phyloP scores from a whole-genome alignment of 192 early-diverging fungal species.

The Gamsiella multidivaricata region DNA sequence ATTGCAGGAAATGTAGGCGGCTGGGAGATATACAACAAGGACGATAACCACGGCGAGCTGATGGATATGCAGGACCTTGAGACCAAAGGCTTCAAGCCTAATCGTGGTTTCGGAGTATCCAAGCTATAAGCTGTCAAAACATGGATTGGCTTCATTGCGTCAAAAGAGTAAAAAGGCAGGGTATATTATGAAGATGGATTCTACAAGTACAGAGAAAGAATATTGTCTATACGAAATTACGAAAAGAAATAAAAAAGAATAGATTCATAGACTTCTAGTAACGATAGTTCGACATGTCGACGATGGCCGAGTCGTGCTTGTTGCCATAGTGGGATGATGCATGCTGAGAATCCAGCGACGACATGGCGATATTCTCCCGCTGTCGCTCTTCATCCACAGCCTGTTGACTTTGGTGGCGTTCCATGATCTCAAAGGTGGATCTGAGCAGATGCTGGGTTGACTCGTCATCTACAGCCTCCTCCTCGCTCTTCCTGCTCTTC shows the following conservation, averaged over 20 bases:
- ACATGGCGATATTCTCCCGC: conserved; percentile 16
- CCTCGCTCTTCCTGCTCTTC: conserved; percentile 35
- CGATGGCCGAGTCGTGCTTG: conserved; percentile 38
- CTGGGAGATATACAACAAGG: conserved; percentile 71
- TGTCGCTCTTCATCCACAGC: neutral
- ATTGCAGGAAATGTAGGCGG: conserved; percentile 63
- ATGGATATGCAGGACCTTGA: conserved; percentile 18
- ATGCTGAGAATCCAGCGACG: neutral
- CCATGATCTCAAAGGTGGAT: neutral
- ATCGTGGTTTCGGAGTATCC: conserved; percentile 15
- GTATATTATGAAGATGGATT: conserved; percentile 4
- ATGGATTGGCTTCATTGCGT: neutral
- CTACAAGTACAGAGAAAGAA: conserved; percentile 4
- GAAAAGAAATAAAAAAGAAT: neutral
- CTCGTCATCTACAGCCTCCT: conserved; percentile 23
- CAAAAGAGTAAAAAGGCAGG: neutral
- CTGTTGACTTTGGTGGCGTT: neutral
- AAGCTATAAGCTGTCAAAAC: conserved; percentile 14
- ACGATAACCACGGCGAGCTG: conserved; percentile 69
- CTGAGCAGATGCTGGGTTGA: conserved; percentile 23
- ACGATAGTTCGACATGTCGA: conserved; percentile 39
- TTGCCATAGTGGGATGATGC: neutral
- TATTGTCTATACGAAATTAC: neutral
- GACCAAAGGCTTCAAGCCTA: conserved; percentile 13
- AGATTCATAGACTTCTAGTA: conserved; percentile 1